Conservation (phyloP, 306 rosid species). For the Lathyrus sativus region DNA sequence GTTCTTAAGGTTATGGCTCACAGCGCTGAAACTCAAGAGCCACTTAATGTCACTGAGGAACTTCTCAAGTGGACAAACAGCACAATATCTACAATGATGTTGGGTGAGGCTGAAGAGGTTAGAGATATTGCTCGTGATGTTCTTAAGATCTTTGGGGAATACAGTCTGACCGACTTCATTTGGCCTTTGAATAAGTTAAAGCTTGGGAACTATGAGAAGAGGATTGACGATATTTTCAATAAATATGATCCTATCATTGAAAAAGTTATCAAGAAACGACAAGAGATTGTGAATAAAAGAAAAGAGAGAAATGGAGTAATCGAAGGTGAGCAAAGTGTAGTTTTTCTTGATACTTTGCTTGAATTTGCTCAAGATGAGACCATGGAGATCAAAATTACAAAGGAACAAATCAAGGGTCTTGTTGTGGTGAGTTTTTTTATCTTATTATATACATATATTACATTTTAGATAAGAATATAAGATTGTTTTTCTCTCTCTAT, state of each 20-base stretch:
- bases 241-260: conserved; percentile 48
- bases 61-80: conserved; percentile 44
- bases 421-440: conserved; percentile 34
- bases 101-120: conserved; percentile 46
- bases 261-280: conserved; percentile 44
- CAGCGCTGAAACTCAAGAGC: conserved; percentile 31
- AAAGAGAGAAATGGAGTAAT: conserved; percentile 20
- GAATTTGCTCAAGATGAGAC: conserved; percentile 42
- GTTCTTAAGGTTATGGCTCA: conserved; percentile 32
- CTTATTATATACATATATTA: background rate
- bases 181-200: conserved; percentile 45
- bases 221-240: conserved; percentile 33
- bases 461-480: no score
- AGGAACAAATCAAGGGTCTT: conserved; percentile 49
- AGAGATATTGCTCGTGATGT: conserved; percentile 42
- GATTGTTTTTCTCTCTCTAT: no score
- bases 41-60: conserved; percentile 45
- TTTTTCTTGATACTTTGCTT: conserved; percentile 46
- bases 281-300: conserved; percentile 35
- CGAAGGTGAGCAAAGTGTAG: conserved; percentile 27
- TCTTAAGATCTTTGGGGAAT: conserved; percentile 46
- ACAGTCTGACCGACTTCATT: conserved; percentile 42
- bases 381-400: conserved; percentile 47
- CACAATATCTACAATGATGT: conserved; percentile 48
- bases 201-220: conserved; percentile 44